Evolutionary conservation across 441 rosid species (phyloP).

Genomic region (Oxalis stricta): DNA sequence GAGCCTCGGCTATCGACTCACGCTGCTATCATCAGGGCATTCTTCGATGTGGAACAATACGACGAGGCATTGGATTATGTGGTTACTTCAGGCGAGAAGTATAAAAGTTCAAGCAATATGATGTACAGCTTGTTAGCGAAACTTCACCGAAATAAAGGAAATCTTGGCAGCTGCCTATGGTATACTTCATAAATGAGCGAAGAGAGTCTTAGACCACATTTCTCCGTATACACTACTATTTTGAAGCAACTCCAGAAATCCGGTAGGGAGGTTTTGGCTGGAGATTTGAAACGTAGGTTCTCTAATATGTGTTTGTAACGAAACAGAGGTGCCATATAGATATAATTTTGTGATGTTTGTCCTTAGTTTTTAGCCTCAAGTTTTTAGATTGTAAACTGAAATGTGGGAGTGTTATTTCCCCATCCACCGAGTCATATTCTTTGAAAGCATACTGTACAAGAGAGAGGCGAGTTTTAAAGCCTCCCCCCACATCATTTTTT

Average conservation of each 20-base stretch:
- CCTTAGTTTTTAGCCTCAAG: no score
- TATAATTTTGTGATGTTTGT: no score
- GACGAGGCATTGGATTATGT: slow-evolving; percentile 32
- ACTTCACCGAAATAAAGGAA: slow-evolving; percentile 27
- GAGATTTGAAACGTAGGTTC: slow-evolving; percentile 15
- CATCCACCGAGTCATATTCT: no score
- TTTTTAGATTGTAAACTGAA: no score
- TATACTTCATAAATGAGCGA: slow-evolving; percentile 37
- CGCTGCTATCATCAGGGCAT: slow-evolving; percentile 30
- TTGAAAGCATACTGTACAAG: no score
- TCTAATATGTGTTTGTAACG: slow-evolving; percentile 12
- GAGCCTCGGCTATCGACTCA: slow-evolving; percentile 35
- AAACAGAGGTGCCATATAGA: slow-evolving; percentile 2
- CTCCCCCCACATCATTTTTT: no score
- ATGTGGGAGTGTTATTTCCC: no score
- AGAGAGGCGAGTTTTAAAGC: no score
- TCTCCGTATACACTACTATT: slow-evolving; percentile 18
- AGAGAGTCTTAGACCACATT: slow-evolving; percentile 34
- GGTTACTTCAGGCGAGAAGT: slow-evolving; percentile 14
- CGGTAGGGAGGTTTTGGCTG: slow-evolving; percentile 20
- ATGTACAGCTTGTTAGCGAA: slow-evolving; percentile 34
- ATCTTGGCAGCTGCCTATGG: slow-evolving; percentile 18
- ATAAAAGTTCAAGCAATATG: slow-evolving; percentile 15
- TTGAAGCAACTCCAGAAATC: slow-evolving; percentile 19
- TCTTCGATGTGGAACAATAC: slow-evolving; percentile 14